These are phyloP conservation scores for Rhodotorula sp. DNA, from an alignment of 1,284 basidiomycete species.

Conservation along the genomic window DNA sequence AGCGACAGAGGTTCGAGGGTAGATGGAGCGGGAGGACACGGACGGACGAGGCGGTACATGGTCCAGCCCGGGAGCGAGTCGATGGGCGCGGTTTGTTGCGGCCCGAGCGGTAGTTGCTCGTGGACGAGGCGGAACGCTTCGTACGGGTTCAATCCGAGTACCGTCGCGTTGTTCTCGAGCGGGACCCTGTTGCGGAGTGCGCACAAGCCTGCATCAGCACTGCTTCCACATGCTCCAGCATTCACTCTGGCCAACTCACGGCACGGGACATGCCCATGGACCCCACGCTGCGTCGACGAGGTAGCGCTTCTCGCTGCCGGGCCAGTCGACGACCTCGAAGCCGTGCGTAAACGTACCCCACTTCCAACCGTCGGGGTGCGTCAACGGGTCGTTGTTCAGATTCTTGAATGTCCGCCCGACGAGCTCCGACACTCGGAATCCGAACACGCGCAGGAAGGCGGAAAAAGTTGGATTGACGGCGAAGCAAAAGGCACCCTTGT, in stretches of 20 bases:
- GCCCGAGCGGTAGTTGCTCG: conserved; percentile 21
- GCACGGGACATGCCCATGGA: conserved; percentile 17
- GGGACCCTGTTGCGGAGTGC: neutral
- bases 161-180: conserved; percentile 11
- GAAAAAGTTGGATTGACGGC: conserved; percentile 31
- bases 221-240: too few species aligned
- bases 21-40: neutral
- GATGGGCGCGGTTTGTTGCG: conserved; percentile 16
- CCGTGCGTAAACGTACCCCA: conserved; percentile 37
- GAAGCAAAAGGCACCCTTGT: conserved; percentile 35
- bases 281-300: conserved; percentile 35
- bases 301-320: conserved; percentile 19
- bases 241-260: too few species aligned
- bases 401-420: conserved; percentile 27
- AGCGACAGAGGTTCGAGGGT: conserved; percentile 10
- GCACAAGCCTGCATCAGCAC: too few species aligned
- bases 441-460: conserved; percentile 21
- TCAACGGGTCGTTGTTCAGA: conserved; percentile 29
- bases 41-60: conserved; percentile 28
- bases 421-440: conserved; percentile 29
- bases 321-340: conserved; percentile 31
- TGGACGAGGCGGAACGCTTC: conserved; percentile 29
- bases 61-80: conserved; percentile 37
- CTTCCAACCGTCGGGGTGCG: conserved; percentile 29
- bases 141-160: conserved; percentile 30